Base-by-base conservation (phyloP, 2,329 filamentous ascomycete species). In the Aspergillus niger region DNA sequence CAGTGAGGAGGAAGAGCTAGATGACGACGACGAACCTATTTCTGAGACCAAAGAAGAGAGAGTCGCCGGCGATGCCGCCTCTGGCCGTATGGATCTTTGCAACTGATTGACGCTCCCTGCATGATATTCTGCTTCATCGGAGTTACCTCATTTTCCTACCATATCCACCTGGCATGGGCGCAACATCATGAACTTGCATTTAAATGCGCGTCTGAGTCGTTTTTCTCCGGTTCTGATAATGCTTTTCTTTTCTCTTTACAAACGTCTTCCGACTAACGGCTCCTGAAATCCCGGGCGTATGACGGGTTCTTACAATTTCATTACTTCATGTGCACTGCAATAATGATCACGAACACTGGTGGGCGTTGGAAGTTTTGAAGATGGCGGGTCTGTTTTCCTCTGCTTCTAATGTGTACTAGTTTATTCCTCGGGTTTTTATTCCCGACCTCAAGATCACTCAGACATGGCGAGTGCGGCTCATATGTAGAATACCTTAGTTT, bases 1-100 rank as follows among this genome's bases (percentile, higher is more conserved):
- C 2, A 86, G 88, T 1, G 83, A 84, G 1, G 84, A 86, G 2
- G 85, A 86, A 8, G 66, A 65, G 7, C 67, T 72, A n/a, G 71
- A 73, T 28, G 61, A 67, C 15, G 81, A 81, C 50, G 79, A 82
- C 39, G 77, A 66, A 6, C 60, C 63, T 22, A 26, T 55, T 39
- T 39, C 64, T 8, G 60, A 60, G 24, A 43, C 64, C 7, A 74
- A 69, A 60, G 66, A 62, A 10, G 65, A 69, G 54, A 69, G 63
- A 50, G 63, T 69, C 26, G 53, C 60, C 5, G 72, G 66, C 3
- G 74, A 75, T 50, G 67, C 69, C 55, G 71, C 70, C 38, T 72
- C 74, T 2, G 72, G 67, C 53, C 74, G 73, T 57, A 77, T 77
- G 75, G 74, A 76, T 57, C 44, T 74, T n/a, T 72, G 71, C 24